A percentile compares a stretch with the other conserved stretches of the same genome.
Evolutionary conservation across 768 basidiomycete species (phyloP).

Genomic region (Lentinula edodes): DNA sequence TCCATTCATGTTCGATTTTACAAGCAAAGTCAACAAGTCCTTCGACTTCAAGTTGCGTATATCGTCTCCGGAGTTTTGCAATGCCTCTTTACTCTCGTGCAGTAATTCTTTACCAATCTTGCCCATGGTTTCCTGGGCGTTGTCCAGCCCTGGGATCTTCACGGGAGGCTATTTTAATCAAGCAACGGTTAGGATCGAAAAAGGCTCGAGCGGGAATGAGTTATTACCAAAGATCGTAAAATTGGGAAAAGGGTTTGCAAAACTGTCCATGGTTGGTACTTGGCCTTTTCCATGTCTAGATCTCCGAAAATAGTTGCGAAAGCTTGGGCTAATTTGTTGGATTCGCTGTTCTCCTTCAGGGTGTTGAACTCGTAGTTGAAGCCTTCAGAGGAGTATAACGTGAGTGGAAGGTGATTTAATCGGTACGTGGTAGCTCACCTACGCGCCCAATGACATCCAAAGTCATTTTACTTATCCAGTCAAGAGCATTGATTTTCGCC

Average conservation of each 20-base stretch:
- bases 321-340: slow-evolving; percentile 47
- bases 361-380: slow-evolving; percentile 29
- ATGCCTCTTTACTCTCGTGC: slow-evolving; percentile 37
- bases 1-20: slow-evolving; percentile 60
- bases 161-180: slow-evolving; percentile 23
- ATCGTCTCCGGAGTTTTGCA: slow-evolving; percentile 16
- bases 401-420: not conserved
- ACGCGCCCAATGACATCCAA: slow-evolving; percentile 74
- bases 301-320: slow-evolving; percentile 44
- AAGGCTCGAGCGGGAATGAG: slow-evolving; percentile 31
- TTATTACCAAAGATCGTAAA: slow-evolving; percentile 32
- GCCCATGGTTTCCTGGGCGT: slow-evolving; percentile 35
- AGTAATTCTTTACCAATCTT: slow-evolving; percentile 48
- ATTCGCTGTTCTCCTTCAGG: slow-evolving; percentile 19
- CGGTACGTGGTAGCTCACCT: slow-evolving; percentile 25
- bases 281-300: slow-evolving; percentile 14
- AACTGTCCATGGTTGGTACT: slow-evolving; percentile 26
- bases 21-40: slow-evolving; percentile 55
- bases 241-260: slow-evolving; percentile 29
- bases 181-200: slow-evolving; percentile 44
- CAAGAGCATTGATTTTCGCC: slow-evolving; percentile 49
- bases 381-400: slow-evolving; percentile 8
- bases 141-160: slow-evolving; percentile 20
- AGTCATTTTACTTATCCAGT: slow-evolving; percentile 63
- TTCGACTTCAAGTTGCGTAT: slow-evolving; percentile 28